These are phyloP conservation scores for Gardenia jasminoides DNA, from an alignment of 257 asterid species.

Conservation along the genomic window DNA sequence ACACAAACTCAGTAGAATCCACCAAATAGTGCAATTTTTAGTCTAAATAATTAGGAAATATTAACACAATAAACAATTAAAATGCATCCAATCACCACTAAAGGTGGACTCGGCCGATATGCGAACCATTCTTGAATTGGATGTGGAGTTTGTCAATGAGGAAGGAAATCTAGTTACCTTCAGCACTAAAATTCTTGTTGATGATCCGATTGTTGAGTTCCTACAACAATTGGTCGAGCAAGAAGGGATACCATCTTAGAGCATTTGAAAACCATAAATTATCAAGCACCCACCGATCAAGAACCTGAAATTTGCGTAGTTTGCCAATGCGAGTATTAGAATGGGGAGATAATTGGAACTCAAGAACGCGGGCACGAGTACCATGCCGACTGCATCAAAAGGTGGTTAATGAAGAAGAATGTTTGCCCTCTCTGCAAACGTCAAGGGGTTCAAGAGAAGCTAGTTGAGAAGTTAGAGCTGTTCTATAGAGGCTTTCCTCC, in stretches of 20 bases:
- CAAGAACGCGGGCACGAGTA: conserved; percentile 20
- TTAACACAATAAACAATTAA: no score
- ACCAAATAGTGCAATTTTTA: no score
- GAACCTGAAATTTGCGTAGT: not conserved
- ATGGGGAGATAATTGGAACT: not conserved
- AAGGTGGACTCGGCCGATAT: no score
- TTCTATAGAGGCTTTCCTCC: no score
- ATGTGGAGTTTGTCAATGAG: no score
- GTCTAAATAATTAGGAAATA: no score
- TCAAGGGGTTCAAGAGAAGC: not conserved
- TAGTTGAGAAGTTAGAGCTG: no score
- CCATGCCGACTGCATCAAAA: conserved; percentile 14
- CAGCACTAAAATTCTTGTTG: not conserved
- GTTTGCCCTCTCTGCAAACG: conserved; percentile 21
- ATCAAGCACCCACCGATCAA: not conserved
- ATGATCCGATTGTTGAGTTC: not conserved
- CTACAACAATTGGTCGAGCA: not conserved
- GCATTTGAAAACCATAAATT: not conserved
- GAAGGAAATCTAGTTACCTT: not conserved
- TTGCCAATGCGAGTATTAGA: not conserved
- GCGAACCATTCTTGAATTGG: not conserved
- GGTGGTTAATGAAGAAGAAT: conserved; percentile 24
- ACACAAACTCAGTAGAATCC: no score
- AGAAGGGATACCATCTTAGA: not conserved
- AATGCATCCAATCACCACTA: no score